A percentile compares a stretch with the other conserved stretches of the same genome.
phyloP scores from a whole-genome alignment of 192 early-diverging fungal genomes.

The Chytriomyces sp. region DNA sequence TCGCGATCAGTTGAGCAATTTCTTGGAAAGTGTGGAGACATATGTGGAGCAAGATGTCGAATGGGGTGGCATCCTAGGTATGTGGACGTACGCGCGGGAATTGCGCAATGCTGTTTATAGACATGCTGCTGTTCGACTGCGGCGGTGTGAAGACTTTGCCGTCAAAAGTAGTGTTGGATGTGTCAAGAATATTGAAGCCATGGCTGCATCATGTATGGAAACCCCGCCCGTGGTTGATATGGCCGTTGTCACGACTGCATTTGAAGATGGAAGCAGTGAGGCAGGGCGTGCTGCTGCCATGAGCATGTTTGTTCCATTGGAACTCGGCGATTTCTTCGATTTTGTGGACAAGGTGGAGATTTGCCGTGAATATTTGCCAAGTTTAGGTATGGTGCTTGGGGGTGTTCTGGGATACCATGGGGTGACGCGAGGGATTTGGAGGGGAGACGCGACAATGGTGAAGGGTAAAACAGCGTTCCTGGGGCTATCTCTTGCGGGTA shows the following conservation, averaged over 20 bases:
- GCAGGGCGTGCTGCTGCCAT: conserved; percentile 31
- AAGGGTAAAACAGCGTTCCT: conserved; percentile 52
- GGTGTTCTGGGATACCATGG: conserved; percentile 56
- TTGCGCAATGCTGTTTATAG: conserved; percentile 60
- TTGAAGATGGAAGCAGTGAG: conserved; percentile 45
- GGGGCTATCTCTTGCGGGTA: conserved; percentile 59
- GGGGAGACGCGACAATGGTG: conserved; percentile 22
- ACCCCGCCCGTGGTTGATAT: conserved; percentile 44
- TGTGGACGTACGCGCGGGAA: conserved; percentile 87
- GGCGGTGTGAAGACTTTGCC: conserved; percentile 52
- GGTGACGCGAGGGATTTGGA: conserved; percentile 37
- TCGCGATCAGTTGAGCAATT: conserved; percentile 44
- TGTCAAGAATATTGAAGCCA: conserved; percentile 46
- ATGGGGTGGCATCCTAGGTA: conserved; percentile 80
- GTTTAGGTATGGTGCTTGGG: conserved; percentile 45
- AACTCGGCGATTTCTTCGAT: conserved; percentile 61
- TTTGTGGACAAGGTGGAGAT: conserved; percentile 57
- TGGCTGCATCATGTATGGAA: conserved; percentile 44
- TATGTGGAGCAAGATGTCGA: conserved; percentile 66
- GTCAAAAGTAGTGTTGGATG: conserved; percentile 40
- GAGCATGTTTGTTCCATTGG: conserved; percentile 42
- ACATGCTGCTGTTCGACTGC: conserved; percentile 46
- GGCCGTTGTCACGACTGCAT: conserved; percentile 38
- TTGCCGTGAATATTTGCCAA: conserved; percentile 57
- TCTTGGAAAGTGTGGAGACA: conserved; percentile 72